These are phyloP conservation scores for Helianthus tuberosus DNA, from an alignment of 129 eudicot species.

Conservation along the genomic window DNA sequence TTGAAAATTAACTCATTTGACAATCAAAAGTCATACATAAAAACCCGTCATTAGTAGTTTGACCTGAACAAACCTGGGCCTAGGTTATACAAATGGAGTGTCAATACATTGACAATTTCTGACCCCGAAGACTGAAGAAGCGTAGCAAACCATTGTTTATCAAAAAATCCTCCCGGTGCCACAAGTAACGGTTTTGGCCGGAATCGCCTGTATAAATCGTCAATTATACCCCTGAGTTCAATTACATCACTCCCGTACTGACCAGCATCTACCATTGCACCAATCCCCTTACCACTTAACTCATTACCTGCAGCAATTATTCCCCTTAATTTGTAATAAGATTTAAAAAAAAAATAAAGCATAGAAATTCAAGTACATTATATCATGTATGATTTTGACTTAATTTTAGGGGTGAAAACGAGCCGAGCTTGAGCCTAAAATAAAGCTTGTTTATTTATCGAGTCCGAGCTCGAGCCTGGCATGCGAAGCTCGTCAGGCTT, in stretches of 20 bases:
- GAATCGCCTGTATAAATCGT: conserved; percentile 50
- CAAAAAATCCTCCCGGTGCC: conserved; percentile 96
- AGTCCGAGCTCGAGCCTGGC: no score
- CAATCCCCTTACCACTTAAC: conserved; percentile 85
- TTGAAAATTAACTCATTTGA: conserved; percentile 4
- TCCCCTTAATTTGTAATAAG: conserved; percentile 2
- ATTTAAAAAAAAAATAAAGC: background rate
- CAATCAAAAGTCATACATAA: background rate
- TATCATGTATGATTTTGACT: background rate
- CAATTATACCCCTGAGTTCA: conserved; percentile 51
- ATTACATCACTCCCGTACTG: conserved; percentile 77
- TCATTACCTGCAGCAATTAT: conserved; percentile 67
- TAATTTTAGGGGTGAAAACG: no score
- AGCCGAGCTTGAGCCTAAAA: no score
- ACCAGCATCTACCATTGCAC: conserved; percentile 71
- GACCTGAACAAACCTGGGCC: conserved; percentile 72
- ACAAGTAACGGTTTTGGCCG: conserved; percentile 58
- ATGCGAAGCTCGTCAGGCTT: no score
- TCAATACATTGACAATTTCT: conserved; percentile 54
- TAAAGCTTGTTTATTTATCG: no score
- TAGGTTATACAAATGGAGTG: conserved; percentile 85
- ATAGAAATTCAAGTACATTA: conserved; percentile 12
- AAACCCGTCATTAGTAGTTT: background rate
- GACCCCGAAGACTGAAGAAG: conserved; percentile 79
- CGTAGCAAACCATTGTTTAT: conserved; percentile 65